Base-by-base conservation (phyloP, 306 rosid genomes). In the Astragalus membranaceus region DNA sequence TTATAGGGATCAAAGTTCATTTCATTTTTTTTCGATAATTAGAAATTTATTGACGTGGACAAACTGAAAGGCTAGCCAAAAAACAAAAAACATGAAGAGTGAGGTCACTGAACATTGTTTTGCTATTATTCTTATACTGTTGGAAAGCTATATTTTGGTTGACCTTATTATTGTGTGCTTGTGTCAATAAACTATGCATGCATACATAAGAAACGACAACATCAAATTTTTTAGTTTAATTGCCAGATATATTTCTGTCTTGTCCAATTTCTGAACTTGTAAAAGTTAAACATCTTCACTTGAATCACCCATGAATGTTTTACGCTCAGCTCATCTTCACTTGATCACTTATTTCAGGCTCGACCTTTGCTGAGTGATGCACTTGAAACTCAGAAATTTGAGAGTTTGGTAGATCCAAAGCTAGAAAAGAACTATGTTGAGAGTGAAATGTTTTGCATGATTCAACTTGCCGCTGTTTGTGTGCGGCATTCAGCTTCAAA, bases 381-480 rank as follows among this genome's bases (percentile, higher is more conserved):
- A 52, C 79, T 94, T 26, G 89, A 90, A 29, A 80, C 59, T 51
- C 87, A 76, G 63, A 89, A 94, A 46, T 85, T 80, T 32, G 83
- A 74, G 5, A 74, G 72, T 23, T 70, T 94, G 78, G 79, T 73
- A 64, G 98, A 93, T 76, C 86, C 90, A 41, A 87, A 75, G 87
- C 94, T 93, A 17, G 84, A 68, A 36, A 87, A 71, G 74, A 85
- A 88, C 77, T 93, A 81, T 13, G 76, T 84, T 55, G 86, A 85
- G 30, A 80, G 82, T 60, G 97, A 90, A 74, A 73, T 94, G 88
- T 70, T 81, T 72, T 70, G 79, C 82, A 86, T 94, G 96, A 81
- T 94, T 67, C 83, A 80, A 75, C 68, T 87, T 79, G 90, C 97
- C 64, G 96, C 95, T 66, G 90, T 94, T 70, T 94, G 97, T 44